Evolutionary conservation across 352 stramenopile species (phyloP).

Genomic region (Nothophytophthora sp.): DNA sequence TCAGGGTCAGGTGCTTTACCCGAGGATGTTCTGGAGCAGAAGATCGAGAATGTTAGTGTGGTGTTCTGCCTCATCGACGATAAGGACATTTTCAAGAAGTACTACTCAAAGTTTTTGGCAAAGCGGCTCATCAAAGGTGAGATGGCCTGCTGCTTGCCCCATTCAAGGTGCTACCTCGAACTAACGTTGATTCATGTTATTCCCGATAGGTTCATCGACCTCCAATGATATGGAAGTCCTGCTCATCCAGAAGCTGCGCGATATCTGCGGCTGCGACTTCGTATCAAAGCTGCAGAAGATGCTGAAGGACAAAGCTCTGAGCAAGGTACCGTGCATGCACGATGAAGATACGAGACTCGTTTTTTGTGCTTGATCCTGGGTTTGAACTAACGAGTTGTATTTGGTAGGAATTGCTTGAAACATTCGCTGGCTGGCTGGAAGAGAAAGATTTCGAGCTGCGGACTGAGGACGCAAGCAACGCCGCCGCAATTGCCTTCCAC

Average conservation of each 20-base stretch:
- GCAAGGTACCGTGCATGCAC: slow-evolving; percentile 48
- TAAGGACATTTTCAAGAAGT: slow-evolving; percentile 91
- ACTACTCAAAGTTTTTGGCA: slow-evolving; percentile 84
- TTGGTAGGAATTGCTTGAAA: slow-evolving; percentile 65
- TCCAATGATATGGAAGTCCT: slow-evolving; percentile 78
- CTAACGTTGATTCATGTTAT: slow-evolving; percentile 2
- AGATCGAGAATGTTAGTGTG: slow-evolving; percentile 81
- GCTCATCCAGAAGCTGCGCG: slow-evolving; percentile 81
- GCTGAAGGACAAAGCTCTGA: slow-evolving; percentile 85
- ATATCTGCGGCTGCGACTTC: slow-evolving; percentile 86
- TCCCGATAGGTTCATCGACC: slow-evolving; percentile 52
- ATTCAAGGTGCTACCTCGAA: too few relatives aligned
- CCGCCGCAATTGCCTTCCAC: slow-evolving; percentile 56
- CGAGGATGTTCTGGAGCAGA: slow-evolving; percentile 71
- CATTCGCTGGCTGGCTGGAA: slow-evolving; percentile 74
- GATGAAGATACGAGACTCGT: background rate
- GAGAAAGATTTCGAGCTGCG: slow-evolving; percentile 58
- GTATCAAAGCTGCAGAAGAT: slow-evolving; percentile 91
- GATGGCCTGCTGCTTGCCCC: background rate
- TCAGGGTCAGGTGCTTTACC: too few relatives aligned
- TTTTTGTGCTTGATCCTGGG: background rate
- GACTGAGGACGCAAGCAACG: slow-evolving; percentile 30
- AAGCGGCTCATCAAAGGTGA: slow-evolving; percentile 87
- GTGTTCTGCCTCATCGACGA: slow-evolving; percentile 90
- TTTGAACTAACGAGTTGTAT: background rate